Evolutionary conservation across 345 rosid species (phyloP), one percentile per base, ranked within the genome.

Genomic region (Hibiscus mutabilis): DNA sequence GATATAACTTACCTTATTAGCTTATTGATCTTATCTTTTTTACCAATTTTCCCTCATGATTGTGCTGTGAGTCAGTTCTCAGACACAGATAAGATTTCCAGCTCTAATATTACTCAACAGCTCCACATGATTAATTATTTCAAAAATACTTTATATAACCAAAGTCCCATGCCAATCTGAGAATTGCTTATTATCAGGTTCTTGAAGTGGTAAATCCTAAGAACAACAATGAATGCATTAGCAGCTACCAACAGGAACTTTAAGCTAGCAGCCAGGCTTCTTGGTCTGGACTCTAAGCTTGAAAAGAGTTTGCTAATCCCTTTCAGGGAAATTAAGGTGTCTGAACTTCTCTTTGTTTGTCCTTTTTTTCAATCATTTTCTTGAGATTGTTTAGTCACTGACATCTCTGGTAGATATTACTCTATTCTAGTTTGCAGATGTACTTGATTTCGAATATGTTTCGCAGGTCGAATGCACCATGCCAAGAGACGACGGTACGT

Each of bases 241-340:
- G 97, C 78, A 27, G 99, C 99, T 60, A 95, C 99, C 27, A 95
- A 90, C 85, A 87, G 99, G 75, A 95, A 95, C 84, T 95, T 95
- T 74, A 92, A 81, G 85, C 85, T 84, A 2, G 99, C 99, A 62
- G 82, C 97, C 53, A 80, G 86, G 88, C 98, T 92, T 79, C 80
- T 95, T 79, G 90, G 97, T 44, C 77, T 95, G 74, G 99, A 95
- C 83, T 92, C 99, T 35, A 95, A 89, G 87, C 98, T 95, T 44
- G 98, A 92, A 88, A 92, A 78, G 74, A 87, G 97, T 79, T 80
- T 95, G 68, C 94, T 95, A 68, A 95, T 95, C 76, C 99, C 99
- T 2, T 95, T 92, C 79, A 86, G 99, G 77, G 98, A 95, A 77
- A 92, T 95, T 76, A 95, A 95, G 97, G 98, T 94, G 69, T 7